phyloP scores from a whole-genome alignment of 2,329 filamentous ascomycete species.

The Xylariaceae sp. region DNA sequence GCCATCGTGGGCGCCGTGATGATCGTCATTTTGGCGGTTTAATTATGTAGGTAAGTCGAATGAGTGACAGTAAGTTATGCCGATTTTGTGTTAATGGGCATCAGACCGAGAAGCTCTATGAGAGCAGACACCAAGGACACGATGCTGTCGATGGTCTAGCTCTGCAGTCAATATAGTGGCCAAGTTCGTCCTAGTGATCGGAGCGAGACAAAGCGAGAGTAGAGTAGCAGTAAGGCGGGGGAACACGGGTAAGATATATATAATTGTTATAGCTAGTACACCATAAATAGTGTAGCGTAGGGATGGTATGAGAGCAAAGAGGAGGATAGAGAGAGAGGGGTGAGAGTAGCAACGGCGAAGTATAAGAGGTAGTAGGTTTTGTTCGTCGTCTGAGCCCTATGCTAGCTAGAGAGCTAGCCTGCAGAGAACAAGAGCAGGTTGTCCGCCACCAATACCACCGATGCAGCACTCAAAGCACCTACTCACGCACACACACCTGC shows the following conservation, averaged over 20 bases:
- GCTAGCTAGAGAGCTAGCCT: slow-evolving; percentile 6
- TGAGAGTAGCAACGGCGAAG: slow-evolving; percentile 9
- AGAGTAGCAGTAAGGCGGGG: background rate
- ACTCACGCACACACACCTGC: background rate
- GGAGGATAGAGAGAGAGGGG: background rate
- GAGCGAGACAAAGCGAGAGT: background rate
- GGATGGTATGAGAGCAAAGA: background rate
- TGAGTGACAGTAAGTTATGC: background rate
- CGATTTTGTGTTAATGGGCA: background rate
- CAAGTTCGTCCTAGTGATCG: slow-evolving; percentile 9
- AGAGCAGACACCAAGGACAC: slow-evolving; percentile 1
- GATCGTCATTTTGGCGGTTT: background rate
- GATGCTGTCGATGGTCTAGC: slow-evolving; percentile 4
- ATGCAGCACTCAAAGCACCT: background rate
- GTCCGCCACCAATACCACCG: background rate
- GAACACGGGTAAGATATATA: slow-evolving; percentile 11
- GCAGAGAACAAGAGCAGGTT: background rate
- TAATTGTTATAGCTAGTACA: slow-evolving; percentile 3
- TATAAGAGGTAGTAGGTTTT: background rate
- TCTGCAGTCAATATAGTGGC: slow-evolving; percentile 7
- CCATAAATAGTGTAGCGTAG: background rate
- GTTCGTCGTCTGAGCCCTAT: slow-evolving; percentile 5
- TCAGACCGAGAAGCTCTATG: slow-evolving; percentile 6
- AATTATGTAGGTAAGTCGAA: background rate
- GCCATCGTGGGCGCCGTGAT: slow-evolving; percentile 16